These are phyloP conservation scores for Ceriops tagal DNA, from an alignment of 345 rosid genomes.

Conservation along the genomic window DNA sequence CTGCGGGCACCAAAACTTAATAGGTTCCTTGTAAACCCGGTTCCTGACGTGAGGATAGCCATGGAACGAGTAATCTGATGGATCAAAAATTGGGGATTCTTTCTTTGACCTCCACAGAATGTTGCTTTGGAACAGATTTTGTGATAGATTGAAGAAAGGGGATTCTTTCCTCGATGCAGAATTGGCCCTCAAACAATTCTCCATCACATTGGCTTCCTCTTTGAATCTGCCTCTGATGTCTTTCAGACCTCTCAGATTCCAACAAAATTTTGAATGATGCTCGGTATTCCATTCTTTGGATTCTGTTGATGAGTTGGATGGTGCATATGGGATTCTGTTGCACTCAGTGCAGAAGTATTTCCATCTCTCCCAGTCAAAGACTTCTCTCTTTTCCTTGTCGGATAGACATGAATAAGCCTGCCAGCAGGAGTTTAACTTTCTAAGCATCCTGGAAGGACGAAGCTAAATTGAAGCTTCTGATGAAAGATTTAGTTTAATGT, in stretches of 20 bases:
- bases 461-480: no score
- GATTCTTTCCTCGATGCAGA: slow-evolving; percentile 30
- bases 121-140: slow-evolving; percentile 13
- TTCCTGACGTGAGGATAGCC: slow-evolving; percentile 82
- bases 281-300: slow-evolving; percentile 14
- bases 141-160: slow-evolving; percentile 26
- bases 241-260: slow-evolving; percentile 29
- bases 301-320: slow-evolving; percentile 10
- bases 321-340: slow-evolving; percentile 40
- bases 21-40: slow-evolving; percentile 25
- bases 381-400: slow-evolving; percentile 49
- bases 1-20: slow-evolving; percentile 22
- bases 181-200: slow-evolving; percentile 57
- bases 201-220: slow-evolving; percentile 80
- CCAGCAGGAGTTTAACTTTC: slow-evolving; percentile 1
- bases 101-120: slow-evolving; percentile 14
- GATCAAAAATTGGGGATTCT: slow-evolving; percentile 74
- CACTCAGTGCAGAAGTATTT: slow-evolving; percentile 55
- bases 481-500: not conserved
- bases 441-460: not conserved
- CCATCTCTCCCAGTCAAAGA: slow-evolving; percentile 55
- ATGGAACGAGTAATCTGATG: slow-evolving; percentile 43
- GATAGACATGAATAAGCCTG: slow-evolving; percentile 80
- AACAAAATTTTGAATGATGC: slow-evolving; percentile 24
- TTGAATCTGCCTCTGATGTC: slow-evolving; percentile 58